Percentiles rank a stretch among this genome's conserved stretches.
Conservation (phyloP, 2,329 filamentous ascomycete species). For the Aspergillus oerlinghausenensis region DNA sequence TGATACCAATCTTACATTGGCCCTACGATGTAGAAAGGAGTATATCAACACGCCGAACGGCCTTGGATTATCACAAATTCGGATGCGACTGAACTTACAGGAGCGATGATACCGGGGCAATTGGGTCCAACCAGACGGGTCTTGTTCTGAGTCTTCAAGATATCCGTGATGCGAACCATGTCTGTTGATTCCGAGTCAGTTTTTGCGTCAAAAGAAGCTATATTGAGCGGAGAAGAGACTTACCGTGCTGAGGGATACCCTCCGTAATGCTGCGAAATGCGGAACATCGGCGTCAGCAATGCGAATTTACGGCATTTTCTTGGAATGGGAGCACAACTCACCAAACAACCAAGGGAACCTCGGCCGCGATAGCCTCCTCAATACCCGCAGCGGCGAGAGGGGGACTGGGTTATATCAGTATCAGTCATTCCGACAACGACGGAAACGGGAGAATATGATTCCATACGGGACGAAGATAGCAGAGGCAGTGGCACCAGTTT, state of each 20-base stretch:
- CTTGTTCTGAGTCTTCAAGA: slow-evolving; percentile 96
- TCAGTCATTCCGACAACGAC: background rate
- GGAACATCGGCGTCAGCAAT: slow-evolving; percentile 1
- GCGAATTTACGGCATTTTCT: slow-evolving; percentile 9
- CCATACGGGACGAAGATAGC: slow-evolving; percentile 92
- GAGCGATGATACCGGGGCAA: slow-evolving; percentile 94
- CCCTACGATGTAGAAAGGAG: slow-evolving; percentile 49
- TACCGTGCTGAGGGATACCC: slow-evolving; percentile 95
- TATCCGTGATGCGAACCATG: slow-evolving; percentile 98
- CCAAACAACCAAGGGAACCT: slow-evolving; percentile 92
- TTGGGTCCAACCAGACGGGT: slow-evolving; percentile 95
- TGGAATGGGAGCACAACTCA: slow-evolving; percentile 31
- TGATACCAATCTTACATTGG: slow-evolving; percentile 99
- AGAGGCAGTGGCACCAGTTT: slow-evolving; percentile 84
- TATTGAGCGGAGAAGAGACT: slow-evolving; percentile 22
- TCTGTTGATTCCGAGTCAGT: slow-evolving; percentile 50
- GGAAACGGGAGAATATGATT: slow-evolving; percentile 2
- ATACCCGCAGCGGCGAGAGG: slow-evolving; percentile 91
- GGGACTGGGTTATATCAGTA: slow-evolving; percentile 55
- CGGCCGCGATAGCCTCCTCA: slow-evolving; percentile 89
- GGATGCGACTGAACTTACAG: slow-evolving; percentile 41
- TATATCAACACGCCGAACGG: slow-evolving; percentile 6
- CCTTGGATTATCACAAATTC: background rate
- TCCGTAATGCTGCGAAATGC: slow-evolving; percentile 68
- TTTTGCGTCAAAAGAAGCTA: background rate